These are phyloP conservation scores for Kwoniella heveanensis DNA, from an alignment of 768 basidiomycete species.

Conservation along the genomic window DNA sequence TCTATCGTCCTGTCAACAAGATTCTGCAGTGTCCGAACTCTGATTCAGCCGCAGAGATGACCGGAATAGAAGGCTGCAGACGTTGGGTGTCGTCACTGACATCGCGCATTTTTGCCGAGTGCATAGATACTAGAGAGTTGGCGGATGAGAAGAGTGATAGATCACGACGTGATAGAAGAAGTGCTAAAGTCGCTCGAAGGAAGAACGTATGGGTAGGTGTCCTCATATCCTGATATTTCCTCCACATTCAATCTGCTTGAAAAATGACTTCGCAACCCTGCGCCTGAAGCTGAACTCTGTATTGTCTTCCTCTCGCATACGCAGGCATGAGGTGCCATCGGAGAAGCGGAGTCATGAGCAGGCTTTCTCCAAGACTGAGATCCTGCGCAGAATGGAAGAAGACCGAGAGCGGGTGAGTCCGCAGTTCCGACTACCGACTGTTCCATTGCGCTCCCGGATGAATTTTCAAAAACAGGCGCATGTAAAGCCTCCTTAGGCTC, in stretches of 20 bases:
- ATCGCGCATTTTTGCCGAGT: neutral
- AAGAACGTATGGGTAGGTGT: conserved; percentile 35
- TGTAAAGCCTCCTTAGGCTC: no score
- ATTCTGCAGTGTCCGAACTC: no score
- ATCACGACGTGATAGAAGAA: conserved; percentile 75
- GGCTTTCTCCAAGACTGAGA: conserved; percentile 66
- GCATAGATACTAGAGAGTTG: conserved; percentile 85
- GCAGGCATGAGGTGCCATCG: conserved; percentile 12
- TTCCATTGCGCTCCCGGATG: no score
- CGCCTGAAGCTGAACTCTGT: no score
- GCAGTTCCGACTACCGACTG: no score
- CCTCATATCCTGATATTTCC: neutral
- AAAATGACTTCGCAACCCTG: no score
- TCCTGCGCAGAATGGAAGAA: conserved; percentile 84
- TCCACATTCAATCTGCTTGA: no score
- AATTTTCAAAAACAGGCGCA: no score
- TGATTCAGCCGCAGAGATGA: no score
- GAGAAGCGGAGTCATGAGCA: conserved; percentile 41
- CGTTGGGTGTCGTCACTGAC: no score
- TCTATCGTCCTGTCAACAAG: no score
- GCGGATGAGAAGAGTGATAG: conserved; percentile 80
- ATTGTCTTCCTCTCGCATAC: neutral
- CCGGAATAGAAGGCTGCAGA: no score
- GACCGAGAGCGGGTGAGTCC: conserved; percentile 71
- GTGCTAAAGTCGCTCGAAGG: conserved; percentile 60